Base-by-base conservation (phyloP, 352 stramenopile species). In the Phytophthora cryptogea region DNA sequence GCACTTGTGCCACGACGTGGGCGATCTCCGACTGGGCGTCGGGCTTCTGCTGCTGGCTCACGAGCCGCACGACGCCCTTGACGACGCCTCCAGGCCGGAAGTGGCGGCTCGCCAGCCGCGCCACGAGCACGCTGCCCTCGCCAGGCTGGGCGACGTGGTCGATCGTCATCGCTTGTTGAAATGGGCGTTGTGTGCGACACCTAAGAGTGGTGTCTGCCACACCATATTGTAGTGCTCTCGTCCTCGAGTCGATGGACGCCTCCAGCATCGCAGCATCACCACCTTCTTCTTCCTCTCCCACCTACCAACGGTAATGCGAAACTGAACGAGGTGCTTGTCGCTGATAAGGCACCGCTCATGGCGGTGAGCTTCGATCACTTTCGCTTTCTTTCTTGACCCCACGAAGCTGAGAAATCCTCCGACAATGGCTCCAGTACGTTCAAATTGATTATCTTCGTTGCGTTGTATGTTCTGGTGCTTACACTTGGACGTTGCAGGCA, bases 1-100 rank as follows among this genome's bases (percentile, higher is more conserved):
- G 80, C 33, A 88, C 68, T 64, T 89, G 77, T 8, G 70, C 77
- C 26, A 85, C 77, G 16, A 86, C 78, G 16, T 70, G 65, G 4
- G 72, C 46, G 32, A 89, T 79, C 61, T 89, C 72, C 11, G 72
- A 72, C 5, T 54, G 43, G 5, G 63, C 62, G 40, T 74, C 53
- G 2, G 66, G 45, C 23, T 59, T 61, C 20, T 67, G 32, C 31
- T 60, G 68, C 16, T 67, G 36, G 13, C 72, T 83, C 4, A 62
- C 47, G n/a, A 89, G 68, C 37, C 74, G 46, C 44, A 89, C 62
- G 23, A 81, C 66, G 11, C 80, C 80, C 37, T 80, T 80, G 23
- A 89, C 75, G 51, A 84, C 66, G 49, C 74, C 70, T 8, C 80
- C 80, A 1, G 80, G 70, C 8, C 70, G 68, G 55, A 83, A 84